Base-by-base conservation (phyloP, 805 yeast genomes). In the Nakazawaea molendinolei region DNA sequence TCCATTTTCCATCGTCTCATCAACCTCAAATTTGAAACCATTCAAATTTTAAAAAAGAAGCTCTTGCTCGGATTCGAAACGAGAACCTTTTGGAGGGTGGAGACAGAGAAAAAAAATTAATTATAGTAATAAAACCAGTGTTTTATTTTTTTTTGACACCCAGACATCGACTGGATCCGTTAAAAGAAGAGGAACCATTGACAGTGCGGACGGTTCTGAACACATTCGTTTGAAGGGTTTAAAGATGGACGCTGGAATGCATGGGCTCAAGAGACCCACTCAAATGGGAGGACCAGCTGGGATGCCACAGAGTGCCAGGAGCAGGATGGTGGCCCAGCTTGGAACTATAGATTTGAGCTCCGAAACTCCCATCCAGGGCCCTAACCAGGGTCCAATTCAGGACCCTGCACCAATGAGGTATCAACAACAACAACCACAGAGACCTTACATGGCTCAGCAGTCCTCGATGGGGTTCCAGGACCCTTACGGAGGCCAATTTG, bases 321-420 rank as follows among this genome's bases (percentile, higher is more conserved):
- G 53, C 36, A 62, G 61, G 41, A 50, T 65, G 13, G 42, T 69
- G 20, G 60, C 55, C 31, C 65, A 63, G 18, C 49, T 63, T 8
- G 76, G 73, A 0, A 55, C 49, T 41, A 69, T 72, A 21, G 75
- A 71, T 41, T 54, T 71, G 10, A 42, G 62, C 12, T 45, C 65
- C 12, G 76, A 71, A 43, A 50, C 50, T 0, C 70, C 70, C 3
- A 38, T 59, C 6, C 47, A 20, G 10, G 19, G 19, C 22, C 38
- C 7, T 20, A 27, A 13, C 29, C 31, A 2, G n/a, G n/a, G 26
- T 9, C 30, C 7, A n/a, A 10, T 27, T 16, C 41, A 42, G 10
- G 35, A 36, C 21, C 42, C 28, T 16, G 45, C 32, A 18, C 45
- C 31, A 21, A 38, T 31, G 8, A 34, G 31, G 20, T 48, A 42